phyloP scores from a whole-genome alignment of 176 grass and related monocot genomes.

The barley (Hordeum vulgare) region DNA sequence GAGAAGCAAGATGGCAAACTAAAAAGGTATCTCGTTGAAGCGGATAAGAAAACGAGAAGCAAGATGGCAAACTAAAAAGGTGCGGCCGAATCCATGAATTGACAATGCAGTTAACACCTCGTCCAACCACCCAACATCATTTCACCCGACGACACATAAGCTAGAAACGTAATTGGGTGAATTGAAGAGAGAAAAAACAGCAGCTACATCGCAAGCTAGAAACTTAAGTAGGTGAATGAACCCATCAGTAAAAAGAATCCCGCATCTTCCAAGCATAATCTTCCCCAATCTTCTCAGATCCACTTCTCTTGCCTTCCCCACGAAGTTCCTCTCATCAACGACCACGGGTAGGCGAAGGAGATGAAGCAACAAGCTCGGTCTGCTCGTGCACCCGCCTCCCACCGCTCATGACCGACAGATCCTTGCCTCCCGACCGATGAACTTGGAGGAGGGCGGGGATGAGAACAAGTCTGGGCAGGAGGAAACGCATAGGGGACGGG shows the following conservation, averaged over 20 bases:
- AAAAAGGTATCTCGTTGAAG: no score
- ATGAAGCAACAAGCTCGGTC: no score
- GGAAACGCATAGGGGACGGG: not conserved
- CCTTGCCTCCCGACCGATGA: no score
- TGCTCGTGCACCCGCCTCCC: no score
- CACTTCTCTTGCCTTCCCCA: no score
- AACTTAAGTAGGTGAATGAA: not conserved
- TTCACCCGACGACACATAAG: not conserved
- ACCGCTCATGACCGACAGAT: no score
- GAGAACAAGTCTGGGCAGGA: conserved; percentile 20
- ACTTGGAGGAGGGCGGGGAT: no score
- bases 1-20: no score
- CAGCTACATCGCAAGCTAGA: not conserved
- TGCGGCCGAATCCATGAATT: conserved; percentile 13
- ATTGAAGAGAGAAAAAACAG: not conserved
- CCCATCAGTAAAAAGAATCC: not conserved
- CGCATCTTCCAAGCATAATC: conserved; percentile 17
- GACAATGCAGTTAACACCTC: conserved; percentile 28
- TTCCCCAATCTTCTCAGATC: no score
- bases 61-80: not conserved
- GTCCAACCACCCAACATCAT: conserved; percentile 17
- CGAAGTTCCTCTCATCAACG: no score
- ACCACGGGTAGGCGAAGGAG: no score
- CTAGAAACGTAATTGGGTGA: not conserved
- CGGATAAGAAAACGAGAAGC: no score